Base-by-base conservation (phyloP, 345 rosid genomes). In the Gossypium sturtianum region DNA sequence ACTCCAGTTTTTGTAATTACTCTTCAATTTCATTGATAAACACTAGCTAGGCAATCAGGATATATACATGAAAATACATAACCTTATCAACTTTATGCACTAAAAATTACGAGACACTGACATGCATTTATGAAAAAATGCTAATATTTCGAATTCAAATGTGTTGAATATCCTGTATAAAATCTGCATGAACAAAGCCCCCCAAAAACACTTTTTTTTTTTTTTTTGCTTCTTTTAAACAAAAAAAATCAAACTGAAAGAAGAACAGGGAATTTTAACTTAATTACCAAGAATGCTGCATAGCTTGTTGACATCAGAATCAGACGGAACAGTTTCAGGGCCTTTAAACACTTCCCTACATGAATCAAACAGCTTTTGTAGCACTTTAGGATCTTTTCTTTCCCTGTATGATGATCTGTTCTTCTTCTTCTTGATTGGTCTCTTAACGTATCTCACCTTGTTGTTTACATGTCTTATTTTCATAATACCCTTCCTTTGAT, bases 341-440 rank as follows among this genome's bases (percentile, higher is more conserved):
- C 91, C 97, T 77, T 77, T 82, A 79, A 91, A 91, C 4, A 87
- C 79, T 10, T 86, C 74, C 61, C 44, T 76, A 54, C 97, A 87
- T 0, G 85, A 74, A 75, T 60, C 78, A 76, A 81, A 89, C 13
- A 91, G 86, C 47, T 82, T 67, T 76, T 83, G 97, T 75, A 89
- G 67, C 4, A 61, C 81, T 70, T 3, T 58, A 13, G 86, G 60
- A 17, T 27, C 51, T 58, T 22, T 22, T 20, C 29, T 20, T 22
- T 57, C 23, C 61, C 11, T 57, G 61, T 20, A 22, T 57, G 58
- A 7, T n/a, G 41, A 34, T 34, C 41, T 34, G 41, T 25, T 57
- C 2, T 11, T 23, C 78, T 51, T 84, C 84, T 58, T 85, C 79
- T 73, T 85, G 9, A 75, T 65, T 43, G 57, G 1, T 54, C 77